Base-by-base conservation (phyloP, 257 asterid species). In the Euphrasia confusa region DNA sequence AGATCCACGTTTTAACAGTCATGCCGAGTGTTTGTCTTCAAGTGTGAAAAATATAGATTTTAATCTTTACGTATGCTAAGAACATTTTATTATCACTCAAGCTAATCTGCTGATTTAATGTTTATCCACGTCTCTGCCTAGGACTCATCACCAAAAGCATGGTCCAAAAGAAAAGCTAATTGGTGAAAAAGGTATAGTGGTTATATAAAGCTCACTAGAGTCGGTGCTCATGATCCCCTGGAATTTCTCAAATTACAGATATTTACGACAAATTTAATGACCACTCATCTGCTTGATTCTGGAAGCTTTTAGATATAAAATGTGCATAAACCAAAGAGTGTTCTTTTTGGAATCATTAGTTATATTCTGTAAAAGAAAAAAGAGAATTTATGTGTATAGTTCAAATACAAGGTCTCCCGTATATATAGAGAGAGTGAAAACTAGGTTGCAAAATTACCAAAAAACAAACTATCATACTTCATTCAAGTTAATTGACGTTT, bases 81-180 rank as follows among this genome's bases (percentile, higher is more conserved):
- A 47, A 45, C 52, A 9, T 8, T 37, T 15, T 60, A 5, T 39
- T 10, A 39, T 59, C 49, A 59, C 50, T 37, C 64, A 37, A 59
- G 64, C 32, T 37, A 10, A 54, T 40, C 32, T 42, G 50, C 33
- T 55, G 37, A 55, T 27, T 28, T 37, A 49, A 60, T 17, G 24
- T 12, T 26, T 68, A 28, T 28, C 42, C 53, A 49, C 47, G 4
- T 15, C 48, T 44, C 55, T 68, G 8, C 13, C 53, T 33, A 53
- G 32, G 44, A 59, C 7, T 60, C 39, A 59, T 35, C 67, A 65
- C 21, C 56, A 27, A 54, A 17, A 18, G 55, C 56, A 65, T 52
- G 42, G 39, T 12, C 21, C 12, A 35, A 53, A 2, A 21, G 1
- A 35, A 21, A 24, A 67, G 49, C 7, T 58, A 44, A 24, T 58